These are phyloP conservation scores for Chrysopogon serrulatus DNA, from an alignment of 176 grass and related monocot genomes.

Conservation along the genomic window DNA sequence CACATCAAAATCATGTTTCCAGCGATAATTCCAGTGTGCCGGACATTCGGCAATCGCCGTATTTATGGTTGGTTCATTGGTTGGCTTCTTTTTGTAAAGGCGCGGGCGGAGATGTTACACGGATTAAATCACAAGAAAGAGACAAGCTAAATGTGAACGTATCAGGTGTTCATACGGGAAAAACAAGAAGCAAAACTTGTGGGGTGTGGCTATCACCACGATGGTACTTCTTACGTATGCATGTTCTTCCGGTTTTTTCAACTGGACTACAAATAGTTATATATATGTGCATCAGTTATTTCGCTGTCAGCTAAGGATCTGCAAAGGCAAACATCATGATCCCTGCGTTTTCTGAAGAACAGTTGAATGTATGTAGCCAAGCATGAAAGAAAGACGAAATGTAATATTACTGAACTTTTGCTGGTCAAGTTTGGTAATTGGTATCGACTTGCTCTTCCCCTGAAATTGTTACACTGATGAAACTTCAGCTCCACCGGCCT, in stretches of 20 bases:
- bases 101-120: not conserved
- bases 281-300: too few relatives aligned
- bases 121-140: conserved; percentile 11
- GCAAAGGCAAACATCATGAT: not conserved
- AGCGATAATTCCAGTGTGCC: not conserved
- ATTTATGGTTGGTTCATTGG: conserved; percentile 25
- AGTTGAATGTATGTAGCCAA: not conserved
- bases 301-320: not conserved
- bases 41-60: not conserved
- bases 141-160: conserved; percentile 5
- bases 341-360: not conserved
- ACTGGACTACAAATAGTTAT: too few relatives aligned
- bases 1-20: not conserved
- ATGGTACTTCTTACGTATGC: not conserved
- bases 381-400: not conserved
- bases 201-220: not conserved
- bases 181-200: not conserved
- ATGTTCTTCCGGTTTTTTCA: too few relatives aligned
- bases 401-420: not conserved
- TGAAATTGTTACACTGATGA: too few relatives aligned
- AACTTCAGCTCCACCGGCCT: too few relatives aligned
- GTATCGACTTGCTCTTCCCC: too few relatives aligned
- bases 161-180: not conserved
- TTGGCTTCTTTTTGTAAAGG: not conserved
- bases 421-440: not conserved